Percentiles rank a stretch among this genome's conserved stretches.
Conservation (phyloP, 345 rosid species). For the Bruguiera parviflora region DNA sequence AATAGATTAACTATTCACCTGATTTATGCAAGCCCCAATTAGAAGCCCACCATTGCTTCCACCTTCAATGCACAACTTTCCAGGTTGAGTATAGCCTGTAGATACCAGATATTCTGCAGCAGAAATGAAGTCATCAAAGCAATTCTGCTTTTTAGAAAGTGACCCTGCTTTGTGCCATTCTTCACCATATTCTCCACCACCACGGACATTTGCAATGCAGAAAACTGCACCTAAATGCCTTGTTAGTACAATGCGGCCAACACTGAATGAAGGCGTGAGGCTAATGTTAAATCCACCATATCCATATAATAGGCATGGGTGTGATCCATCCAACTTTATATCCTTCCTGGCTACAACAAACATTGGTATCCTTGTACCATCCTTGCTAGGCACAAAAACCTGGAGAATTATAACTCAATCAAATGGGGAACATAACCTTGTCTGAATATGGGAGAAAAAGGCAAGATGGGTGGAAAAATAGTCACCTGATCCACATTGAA, state of each 20-base stretch:
- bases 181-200: slow-evolving; percentile 98
- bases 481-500: slow-evolving; percentile 78
- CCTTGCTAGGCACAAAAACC: slow-evolving; percentile 82
- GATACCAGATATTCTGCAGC: slow-evolving; percentile 72
- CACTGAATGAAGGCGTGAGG: slow-evolving; percentile 69
- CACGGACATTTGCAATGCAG: slow-evolving; percentile 87
- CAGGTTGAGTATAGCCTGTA: slow-evolving; percentile 66
- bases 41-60: slow-evolving; percentile 95
- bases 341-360: slow-evolving; percentile 67
- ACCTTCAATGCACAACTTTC: slow-evolving; percentile 88
- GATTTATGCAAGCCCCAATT: slow-evolving; percentile 91
- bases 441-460: not conserved
- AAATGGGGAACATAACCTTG: not conserved
- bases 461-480: not conserved
- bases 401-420: slow-evolving; percentile 25
- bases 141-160: slow-evolving; percentile 72
- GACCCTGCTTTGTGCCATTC: slow-evolving; percentile 95
- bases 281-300: slow-evolving; percentile 86
- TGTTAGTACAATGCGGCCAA: slow-evolving; percentile 59
- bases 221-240: slow-evolving; percentile 73
- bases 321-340: slow-evolving; percentile 67
- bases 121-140: slow-evolving; percentile 87
- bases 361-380: slow-evolving; percentile 73
- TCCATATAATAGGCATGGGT: slow-evolving; percentile 84
- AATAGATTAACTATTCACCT: slow-evolving; percentile 43